A percentile compares a stretch with the other conserved stretches of the same genome.
Conservation (phyloP, 164 flowering plant species). For the Stephania yunnanensis region DNA sequence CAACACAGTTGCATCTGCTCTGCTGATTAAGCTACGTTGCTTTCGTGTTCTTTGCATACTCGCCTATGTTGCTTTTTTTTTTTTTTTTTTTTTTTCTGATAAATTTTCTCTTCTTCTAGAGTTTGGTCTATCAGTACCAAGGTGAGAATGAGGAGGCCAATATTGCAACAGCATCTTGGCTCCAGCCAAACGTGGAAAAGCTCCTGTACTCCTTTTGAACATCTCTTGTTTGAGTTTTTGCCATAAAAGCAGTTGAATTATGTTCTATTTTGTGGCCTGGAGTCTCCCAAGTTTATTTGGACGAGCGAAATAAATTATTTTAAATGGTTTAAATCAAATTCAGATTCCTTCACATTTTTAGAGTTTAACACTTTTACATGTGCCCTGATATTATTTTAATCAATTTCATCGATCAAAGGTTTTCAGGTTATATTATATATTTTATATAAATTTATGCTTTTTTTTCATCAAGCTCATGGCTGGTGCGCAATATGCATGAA, state of each 20-base stretch:
- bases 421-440: too few relatives aligned
- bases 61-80: neutral
- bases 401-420: too few relatives aligned
- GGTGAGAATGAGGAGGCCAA: conserved; percentile 46
- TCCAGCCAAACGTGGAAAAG: neutral
- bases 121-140: conserved; percentile 75
- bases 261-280: neutral
- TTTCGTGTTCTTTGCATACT: neutral
- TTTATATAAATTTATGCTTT: too few relatives aligned
- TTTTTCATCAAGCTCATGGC: too few relatives aligned
- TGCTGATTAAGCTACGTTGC: neutral
- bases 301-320: neutral
- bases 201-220: neutral
- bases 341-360: too few relatives aligned
- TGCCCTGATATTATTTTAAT: too few relatives aligned
- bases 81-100: conserved; percentile 16
- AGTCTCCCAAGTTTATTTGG: neutral
- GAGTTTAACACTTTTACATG: too few relatives aligned
- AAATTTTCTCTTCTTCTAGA: conserved; percentile 31
- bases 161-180: neutral
- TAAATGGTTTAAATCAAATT: too few relatives aligned
- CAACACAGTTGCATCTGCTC: neutral
- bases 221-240: neutral
- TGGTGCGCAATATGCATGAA: too few relatives aligned
- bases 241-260: neutral